These are phyloP conservation scores for Fusarium nanum DNA, from an alignment of 2,329 filamentous ascomycete species.

Conservation along the genomic window DNA sequence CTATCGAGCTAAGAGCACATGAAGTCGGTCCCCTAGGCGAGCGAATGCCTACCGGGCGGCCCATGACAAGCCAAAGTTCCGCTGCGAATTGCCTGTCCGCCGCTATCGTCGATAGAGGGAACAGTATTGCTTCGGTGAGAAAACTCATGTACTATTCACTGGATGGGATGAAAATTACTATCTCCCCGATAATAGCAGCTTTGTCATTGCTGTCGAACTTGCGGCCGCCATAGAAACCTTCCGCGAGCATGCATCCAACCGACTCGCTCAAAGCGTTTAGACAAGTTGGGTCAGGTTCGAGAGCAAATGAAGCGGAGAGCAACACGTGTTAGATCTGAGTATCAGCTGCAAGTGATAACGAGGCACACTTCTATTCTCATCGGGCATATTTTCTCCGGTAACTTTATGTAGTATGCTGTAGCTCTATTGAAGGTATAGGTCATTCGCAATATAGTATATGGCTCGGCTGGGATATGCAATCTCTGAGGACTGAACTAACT, in stretches of 20 bases:
- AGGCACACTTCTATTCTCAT: not conserved
- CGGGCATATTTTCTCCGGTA: fast-evolving
- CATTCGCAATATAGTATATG: not conserved
- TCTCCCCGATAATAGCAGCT: too few species aligned
- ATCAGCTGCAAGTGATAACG: not conserved
- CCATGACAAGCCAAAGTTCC: not conserved
- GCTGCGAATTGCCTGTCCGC: not conserved
- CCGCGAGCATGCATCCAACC: not conserved
- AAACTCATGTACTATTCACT: not conserved
- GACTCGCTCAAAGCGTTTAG: not conserved
- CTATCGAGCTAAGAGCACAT: too few species aligned
- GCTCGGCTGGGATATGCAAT: not conserved
- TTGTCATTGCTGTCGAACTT: not conserved
- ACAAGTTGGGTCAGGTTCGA: not conserved
- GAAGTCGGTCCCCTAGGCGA: too few species aligned
- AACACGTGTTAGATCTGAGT: fast-evolving
- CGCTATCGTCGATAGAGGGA: not conserved
- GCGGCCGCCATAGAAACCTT: not conserved
- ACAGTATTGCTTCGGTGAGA: not conserved
- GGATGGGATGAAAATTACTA: too few species aligned
- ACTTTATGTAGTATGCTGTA: not conserved
- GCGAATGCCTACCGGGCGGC: not conserved
- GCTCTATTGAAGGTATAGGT: fast-evolving
- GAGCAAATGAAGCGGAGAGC: too few species aligned
- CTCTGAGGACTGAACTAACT: not conserved